Base-by-base conservation (phyloP, 768 basidiomycete genomes). In the Russula ochroleuca region DNA sequence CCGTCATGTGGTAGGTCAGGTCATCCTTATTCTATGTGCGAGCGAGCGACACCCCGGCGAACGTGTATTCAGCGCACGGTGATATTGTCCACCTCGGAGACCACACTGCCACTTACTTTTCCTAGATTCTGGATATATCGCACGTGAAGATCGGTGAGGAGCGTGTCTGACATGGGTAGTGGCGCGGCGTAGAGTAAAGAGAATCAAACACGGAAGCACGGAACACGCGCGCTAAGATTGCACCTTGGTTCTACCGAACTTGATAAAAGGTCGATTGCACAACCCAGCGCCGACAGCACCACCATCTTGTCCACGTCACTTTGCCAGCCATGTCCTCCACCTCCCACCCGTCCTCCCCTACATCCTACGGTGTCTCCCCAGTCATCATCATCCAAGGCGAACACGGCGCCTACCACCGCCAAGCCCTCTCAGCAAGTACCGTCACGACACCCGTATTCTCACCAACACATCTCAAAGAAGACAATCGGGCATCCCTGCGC, bases 1-100 rank as follows among this genome's bases (percentile, higher is more conserved):
- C 80, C 0, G 95, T 95, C 21, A 96, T 80, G 73, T 96, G 92
- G 75, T 96, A 96, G 1, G 83, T 80, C 19, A 97, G 80, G 67
- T 94, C 92, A 78, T 92, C 85, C 62, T 88, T 87, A 75, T 79
- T 87, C 90, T 90, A 28, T 28, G 2, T 28, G 28, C 28, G 70
- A n/a, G 13, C 6, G 17, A 4, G 14, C 45, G 15, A 2, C 43
- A 6, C n/a, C 43, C 37, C 10, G 5, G 37, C 31, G 19, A 13
- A 10, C 0, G 33, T 28, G 23, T 11, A 38, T 19, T 56, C 40
- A 50, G 47, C 38, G 0, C 9, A 43, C 7, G 21, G 5, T 28
- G 8, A 33, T n/a, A 33, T 45, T 33, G 17, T 37, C 58, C 47
- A 10, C 17, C 21, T 31, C 14, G 25, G 47, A 54, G 21, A 51